Base-by-base conservation (phyloP, 192 early-diverging fungal species). In the Gaertneriomyces sp. region DNA sequence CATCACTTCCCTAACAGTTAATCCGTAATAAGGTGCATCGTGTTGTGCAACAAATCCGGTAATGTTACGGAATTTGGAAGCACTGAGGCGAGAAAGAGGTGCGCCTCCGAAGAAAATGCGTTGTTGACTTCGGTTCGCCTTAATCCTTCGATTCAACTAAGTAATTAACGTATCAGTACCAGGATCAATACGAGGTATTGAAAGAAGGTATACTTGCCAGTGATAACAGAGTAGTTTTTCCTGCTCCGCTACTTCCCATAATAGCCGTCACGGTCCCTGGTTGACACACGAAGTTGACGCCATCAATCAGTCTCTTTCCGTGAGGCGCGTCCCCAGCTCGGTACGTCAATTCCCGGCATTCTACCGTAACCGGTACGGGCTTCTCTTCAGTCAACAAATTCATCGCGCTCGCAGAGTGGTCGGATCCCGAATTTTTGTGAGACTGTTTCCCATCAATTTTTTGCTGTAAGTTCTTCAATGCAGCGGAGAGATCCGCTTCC, bases 1-100 rank as follows among this genome's bases (percentile, higher is more conserved):
- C 39, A 81, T 62, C 0, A 76, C 76, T 53, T 81, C 80, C 17
- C 75, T 64, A n/a, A 65, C 66, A 0, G 80, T 81, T 9, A 74
- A 44, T 11, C 73, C 73, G 45, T 54, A 62, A 53, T 69, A 74
- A 1, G 73, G 73, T 25, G 73, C 53, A 60, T 74, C 61, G 43
- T 65, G 68, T 38, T 74, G 73, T 5, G 73, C 61, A 7, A 74
- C 73, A 64, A 66, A 74, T 0, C 61, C 73, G 7, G 67, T 63
- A 61, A 74, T 58, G 33, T 25, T 25, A n/a, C 67, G 67, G 51
- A 74, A 60, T 0, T 45, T 46, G 12, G 16, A 9, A 5, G 53
- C 55, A 6, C 54, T 53, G 17, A 69, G 64, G 39, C 20, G 45
- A 5, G 58, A 53, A 25, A 74, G 43, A 41, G 45, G 57, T 60